A percentile compares a stretch with the other conserved stretches of the same genome.
phyloP scores from a whole-genome alignment of 176 grass and related monocot species.

The Melocanna baccifera region DNA sequence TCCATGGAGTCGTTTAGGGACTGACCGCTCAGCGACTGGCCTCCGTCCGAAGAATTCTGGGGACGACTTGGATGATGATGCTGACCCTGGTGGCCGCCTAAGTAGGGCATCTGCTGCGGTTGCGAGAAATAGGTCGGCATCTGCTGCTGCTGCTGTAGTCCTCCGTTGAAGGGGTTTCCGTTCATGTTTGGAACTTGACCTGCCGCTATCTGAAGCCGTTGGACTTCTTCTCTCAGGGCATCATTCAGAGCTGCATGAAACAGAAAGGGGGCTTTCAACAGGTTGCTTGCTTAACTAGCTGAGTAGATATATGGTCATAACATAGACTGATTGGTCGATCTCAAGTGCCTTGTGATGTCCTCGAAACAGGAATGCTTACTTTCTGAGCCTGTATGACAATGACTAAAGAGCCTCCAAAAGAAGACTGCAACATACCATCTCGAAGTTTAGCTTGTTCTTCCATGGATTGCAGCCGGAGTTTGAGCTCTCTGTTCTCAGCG shows the following conservation, averaged over 20 bases:
- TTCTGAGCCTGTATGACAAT: background rate
- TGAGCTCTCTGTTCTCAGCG: constrained; percentile 88
- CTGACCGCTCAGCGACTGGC: constrained; percentile 42
- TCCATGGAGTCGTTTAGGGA: constrained; percentile 83
- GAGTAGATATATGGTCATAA: background rate
- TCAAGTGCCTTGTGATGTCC: constrained; percentile 1
- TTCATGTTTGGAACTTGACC: constrained; percentile 67
- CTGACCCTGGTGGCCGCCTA: constrained; percentile 43
- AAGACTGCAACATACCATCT: constrained; percentile 64
- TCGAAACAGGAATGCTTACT: background rate
- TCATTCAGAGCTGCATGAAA: constrained; percentile 73
- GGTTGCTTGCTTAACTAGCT: background rate
- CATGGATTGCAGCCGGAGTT: constrained; percentile 88
- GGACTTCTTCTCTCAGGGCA: constrained; percentile 77
- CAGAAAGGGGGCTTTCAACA: background rate
- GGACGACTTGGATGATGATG: constrained; percentile 34
- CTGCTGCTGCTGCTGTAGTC: constrained; percentile 54
- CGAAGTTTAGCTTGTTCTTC: constrained; percentile 98
- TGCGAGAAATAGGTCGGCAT: constrained; percentile 52
- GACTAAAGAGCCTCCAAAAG: constrained; percentile 18
- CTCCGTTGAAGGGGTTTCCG: constrained; percentile 56
- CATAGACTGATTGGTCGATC: background rate
- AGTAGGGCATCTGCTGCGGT: constrained; percentile 59
- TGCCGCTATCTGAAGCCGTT: constrained; percentile 68
- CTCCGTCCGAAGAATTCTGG: constrained; percentile 52